Conservation (phyloP, 176 grass and related monocot species). For the Triticum urartu region DNA sequence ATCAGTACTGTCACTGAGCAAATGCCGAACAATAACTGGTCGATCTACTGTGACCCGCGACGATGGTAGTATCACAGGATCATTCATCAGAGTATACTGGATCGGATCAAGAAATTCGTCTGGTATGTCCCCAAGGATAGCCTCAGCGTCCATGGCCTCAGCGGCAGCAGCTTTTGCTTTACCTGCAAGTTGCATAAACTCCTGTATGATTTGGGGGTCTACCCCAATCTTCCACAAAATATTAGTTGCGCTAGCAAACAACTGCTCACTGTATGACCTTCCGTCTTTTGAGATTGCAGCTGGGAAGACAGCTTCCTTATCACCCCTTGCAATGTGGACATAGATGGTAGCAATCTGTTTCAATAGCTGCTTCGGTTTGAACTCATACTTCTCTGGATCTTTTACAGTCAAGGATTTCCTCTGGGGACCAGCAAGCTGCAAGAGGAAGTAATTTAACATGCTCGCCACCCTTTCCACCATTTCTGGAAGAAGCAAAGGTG, state of each 20-base stretch:
- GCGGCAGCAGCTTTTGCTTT: conserved; percentile 81
- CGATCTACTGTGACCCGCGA: conserved; percentile 80
- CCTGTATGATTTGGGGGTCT: conserved; percentile 71
- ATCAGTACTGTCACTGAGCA: conserved; percentile 88
- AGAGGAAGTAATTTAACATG: conserved; percentile 99
- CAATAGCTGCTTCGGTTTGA: conserved; percentile 87
- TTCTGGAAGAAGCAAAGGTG: conserved; percentile 93
- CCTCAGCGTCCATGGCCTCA: conserved; percentile 96
- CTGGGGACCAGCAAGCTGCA: conserved; percentile 96
- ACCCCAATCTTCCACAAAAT: conserved; percentile 91
- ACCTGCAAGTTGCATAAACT: conserved; percentile 67
- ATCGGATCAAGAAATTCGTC: conserved; percentile 99
- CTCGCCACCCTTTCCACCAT: conserved; percentile 98
- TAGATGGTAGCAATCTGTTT: conserved; percentile 97
- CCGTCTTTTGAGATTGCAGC: conserved; percentile 93
- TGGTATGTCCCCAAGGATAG: conserved; percentile 85
- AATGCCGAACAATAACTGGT: conserved; percentile 85
- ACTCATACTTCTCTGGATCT: conserved; percentile 99
- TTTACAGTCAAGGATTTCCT: conserved; percentile 97
- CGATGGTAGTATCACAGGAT: conserved; percentile 94
- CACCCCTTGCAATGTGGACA: conserved; percentile 96
- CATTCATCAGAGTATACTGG: conserved; percentile 96
- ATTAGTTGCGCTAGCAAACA: conserved; percentile 74
- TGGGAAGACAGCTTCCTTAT: conserved; percentile 79
- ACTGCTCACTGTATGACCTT: conserved; percentile 89